A percentile compares a stretch with the other conserved stretches of the same genome.
Evolutionary conservation across 2,329 filamentous ascomycete species (phyloP).

Genomic region (Neonectria faginata): DNA sequence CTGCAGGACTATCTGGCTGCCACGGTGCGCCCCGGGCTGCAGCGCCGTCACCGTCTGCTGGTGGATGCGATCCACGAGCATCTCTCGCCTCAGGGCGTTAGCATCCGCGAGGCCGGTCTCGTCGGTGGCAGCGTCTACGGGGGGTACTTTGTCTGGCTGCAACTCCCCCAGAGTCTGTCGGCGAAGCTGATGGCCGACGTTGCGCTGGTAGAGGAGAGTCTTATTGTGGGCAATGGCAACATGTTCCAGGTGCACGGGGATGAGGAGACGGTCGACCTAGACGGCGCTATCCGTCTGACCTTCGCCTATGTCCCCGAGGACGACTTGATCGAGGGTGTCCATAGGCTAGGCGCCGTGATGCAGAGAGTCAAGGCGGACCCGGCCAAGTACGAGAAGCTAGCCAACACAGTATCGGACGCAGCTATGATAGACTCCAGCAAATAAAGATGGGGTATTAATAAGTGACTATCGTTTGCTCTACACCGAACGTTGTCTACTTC

Average conservation of each 20-base stretch:
- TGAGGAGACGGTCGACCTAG: conserved; percentile 65
- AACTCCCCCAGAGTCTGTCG: conserved; percentile 64
- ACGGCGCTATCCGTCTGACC: conserved; percentile 71
- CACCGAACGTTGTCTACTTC: conserved; percentile 62
- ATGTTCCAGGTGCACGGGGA: conserved; percentile 77
- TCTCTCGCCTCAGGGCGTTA: conserved; percentile 72
- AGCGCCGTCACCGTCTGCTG: conserved; percentile 62
- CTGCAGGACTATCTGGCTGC: conserved; percentile 59
- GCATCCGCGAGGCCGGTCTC: conserved; percentile 53
- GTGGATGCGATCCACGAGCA: conserved; percentile 68
- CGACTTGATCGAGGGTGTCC: conserved; percentile 74
- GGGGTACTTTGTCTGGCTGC: conserved; percentile 89
- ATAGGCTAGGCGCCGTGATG: conserved; percentile 66
- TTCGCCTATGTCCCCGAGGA: conserved; percentile 79
- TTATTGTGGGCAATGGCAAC: conserved; percentile 75
- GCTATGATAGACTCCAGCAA: conserved; percentile 43
- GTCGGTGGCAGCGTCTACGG: conserved; percentile 68
- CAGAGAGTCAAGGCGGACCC: conserved; percentile 47
- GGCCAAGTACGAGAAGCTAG: conserved; percentile 42
- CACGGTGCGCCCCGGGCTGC: conserved; percentile 58
- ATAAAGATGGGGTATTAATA: conserved; percentile 34
- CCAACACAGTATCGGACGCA: conserved; percentile 25
- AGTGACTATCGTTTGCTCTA: conserved; percentile 4
- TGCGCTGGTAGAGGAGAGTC: conserved; percentile 71
- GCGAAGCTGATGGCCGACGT: conserved; percentile 67